Base-by-base conservation (phyloP, 352 stramenopile genomes). In the Discostella stelligera region DNA sequence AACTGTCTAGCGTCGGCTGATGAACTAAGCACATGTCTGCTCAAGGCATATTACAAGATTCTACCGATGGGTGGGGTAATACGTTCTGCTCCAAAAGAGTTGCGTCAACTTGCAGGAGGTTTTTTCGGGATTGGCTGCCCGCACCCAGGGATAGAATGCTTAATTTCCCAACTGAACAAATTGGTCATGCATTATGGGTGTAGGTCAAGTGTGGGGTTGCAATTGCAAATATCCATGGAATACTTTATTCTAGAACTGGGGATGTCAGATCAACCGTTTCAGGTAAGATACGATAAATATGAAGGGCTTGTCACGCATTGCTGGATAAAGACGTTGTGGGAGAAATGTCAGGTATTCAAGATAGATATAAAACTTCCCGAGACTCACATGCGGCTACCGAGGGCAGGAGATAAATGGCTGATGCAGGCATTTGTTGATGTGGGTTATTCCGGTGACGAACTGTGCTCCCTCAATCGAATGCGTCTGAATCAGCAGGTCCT, bases 221-320 rank as follows among this genome's bases (percentile, higher is more conserved):
- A 59, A 18, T 20, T 59, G 52, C 52, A 59, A 59, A 27, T 59
- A 11, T 59, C 21, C 1, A 59, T 59, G 52, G 52, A 59, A 16
- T 25, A 18, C n/a, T 6, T 58, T n/a, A 16, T 58, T 3, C 25
- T 58, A 0, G 18, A 58, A 58, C n/a, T 32, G n/a, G 50, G 50
- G 0, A 9, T 58, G 14, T 58, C 27, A 5, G 27, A 32, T 32
- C 27, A 32, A 32, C 27, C 27, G 5, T 32, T 32, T 32, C 27
- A 5, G 2, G 27, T 32, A 2, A 32, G 5, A 5, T 32, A 32
- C 5, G 27, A 32, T 2, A 32, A 32, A 5, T 32, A 32, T 32
- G 27, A 5, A 2, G 5, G 27, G 2, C 27, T 32, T 32, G 27
- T 32, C 27, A 32, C 27, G 2, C 27, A 32, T 5, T 32, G 27